Evolutionary conservation across 2,329 filamentous ascomycete genomes (phyloP), one percentile per base, ranked within the genome.

Genomic region (Aspergillus sp.): DNA sequence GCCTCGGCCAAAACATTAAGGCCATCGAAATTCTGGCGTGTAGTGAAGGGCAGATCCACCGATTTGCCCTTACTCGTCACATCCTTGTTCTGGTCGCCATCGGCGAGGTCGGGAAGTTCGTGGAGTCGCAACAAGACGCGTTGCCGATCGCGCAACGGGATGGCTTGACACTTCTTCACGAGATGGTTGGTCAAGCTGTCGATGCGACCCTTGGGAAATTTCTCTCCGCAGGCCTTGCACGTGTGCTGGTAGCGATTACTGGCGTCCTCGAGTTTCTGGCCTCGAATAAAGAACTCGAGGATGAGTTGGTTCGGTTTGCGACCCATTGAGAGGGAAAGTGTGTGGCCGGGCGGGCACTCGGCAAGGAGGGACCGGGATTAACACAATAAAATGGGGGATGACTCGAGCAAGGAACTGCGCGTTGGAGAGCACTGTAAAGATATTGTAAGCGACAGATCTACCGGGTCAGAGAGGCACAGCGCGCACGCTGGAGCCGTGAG

Each of bases 201-300:
- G 70, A 91, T 89, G 63, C 93, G 87, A 63, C 93, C 93, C 74
- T 96, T 96, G 64, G 91, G 90, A 65, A 97, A 97, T 76, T 90
- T 89, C 77, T 95, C 90, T 67, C 91, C 91, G 75, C 92, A 96
- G 66, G 88, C 84, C 76, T 91, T 94, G 85, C 92, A 97, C 12
- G 91, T 95, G 73, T 97, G 91, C 69, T 91, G 89, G 73, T 97
- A 97, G 60, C 93, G 87, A 76, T 96, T 97, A 80, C 91, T 95
- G 65, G 91, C 89, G 79, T 97, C 92, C 72, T 89, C 87, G 70
- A 97, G 85, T 79, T 97, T 97, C 41, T 87, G 85, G 9, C 93
- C 93, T 68, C 92, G 87, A 75, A 91, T 87, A 76, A 97, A 97
- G 81, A 92, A 95, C 78, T 94, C 88, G 76, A 91, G 84, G 75